Percentiles rank a stretch among this genome's conserved stretches.
phyloP scores from a whole-genome alignment of 2,329 filamentous ascomycete genomes.

The Nemania bipapillata region DNA sequence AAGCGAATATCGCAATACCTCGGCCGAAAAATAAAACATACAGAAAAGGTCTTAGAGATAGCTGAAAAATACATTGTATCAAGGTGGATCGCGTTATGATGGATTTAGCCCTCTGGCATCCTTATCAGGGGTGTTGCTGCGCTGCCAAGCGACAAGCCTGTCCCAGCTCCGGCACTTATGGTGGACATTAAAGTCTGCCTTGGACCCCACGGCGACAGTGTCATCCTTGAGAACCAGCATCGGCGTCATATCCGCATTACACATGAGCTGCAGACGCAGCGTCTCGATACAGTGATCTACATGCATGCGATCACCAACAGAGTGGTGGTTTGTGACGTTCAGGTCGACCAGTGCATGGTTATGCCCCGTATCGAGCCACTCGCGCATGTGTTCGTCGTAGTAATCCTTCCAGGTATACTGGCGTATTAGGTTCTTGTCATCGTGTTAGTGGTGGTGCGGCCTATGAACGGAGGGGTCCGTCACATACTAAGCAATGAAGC shows the following conservation, averaged over 20 bases:
- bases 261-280: constrained; percentile 29
- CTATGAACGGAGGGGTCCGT: neutral
- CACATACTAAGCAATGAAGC: constrained; percentile 25
- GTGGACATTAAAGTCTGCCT: constrained; percentile 27
- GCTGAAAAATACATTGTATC: neutral
- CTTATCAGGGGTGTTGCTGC: neutral
- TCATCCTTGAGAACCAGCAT: constrained; percentile 17
- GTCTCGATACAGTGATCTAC: constrained; percentile 32
- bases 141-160: constrained; percentile 15
- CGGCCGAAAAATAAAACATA: neutral
- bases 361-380: constrained; percentile 3
- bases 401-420: constrained; percentile 25
- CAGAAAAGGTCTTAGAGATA: neutral
- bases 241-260: constrained; percentile 20
- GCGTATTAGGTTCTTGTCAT: constrained; percentile 21
- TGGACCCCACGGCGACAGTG: neutral
- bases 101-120: neutral
- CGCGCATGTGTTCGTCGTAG: constrained; percentile 10
- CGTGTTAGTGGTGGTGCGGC: neutral
- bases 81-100: neutral
- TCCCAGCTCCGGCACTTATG: constrained; percentile 27
- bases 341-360: constrained; percentile 9
- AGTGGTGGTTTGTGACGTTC: neutral
- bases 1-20: no score
- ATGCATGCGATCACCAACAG: constrained; percentile 22